Base-by-base conservation (phyloP, 805 yeast species). In the Metschnikowia orientalis region DNA sequence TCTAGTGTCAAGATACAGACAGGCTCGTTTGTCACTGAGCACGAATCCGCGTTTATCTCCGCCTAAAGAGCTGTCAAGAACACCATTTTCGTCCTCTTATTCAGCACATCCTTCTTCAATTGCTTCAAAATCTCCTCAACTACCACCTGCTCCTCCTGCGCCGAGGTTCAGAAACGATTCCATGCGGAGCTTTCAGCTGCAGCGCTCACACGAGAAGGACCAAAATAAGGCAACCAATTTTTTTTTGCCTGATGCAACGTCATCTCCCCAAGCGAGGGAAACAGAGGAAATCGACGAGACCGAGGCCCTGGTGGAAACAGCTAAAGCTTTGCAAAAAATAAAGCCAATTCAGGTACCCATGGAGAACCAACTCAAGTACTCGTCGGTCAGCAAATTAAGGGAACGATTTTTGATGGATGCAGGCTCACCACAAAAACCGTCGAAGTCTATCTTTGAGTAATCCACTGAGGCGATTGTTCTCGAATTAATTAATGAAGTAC, bases 271-370 rank as follows among this genome's bases (percentile, higher is more conserved):
- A 13, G 20, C n/a, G n/a, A n/a, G n/a, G n/a, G n/a, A n/a, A n/a
- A n/a, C n/a, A n/a, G n/a, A n/a, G n/a, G n/a, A n/a, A 13, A 18
- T n/a, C 21, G 3, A 6, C 14, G n/a, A 2, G 43, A 34, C 17
- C n/a, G 30, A 26, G 7, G 29, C 30, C 4, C 25, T 39, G 1
- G 45, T 57, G 8, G 67, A 57, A 23, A 59, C 57, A 4, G 69
- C 69, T 2, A 65, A 62, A 38, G 42, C 41, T 15, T 40, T 61
- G 23, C 47, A 61, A 29, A 43, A 50, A 32, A 63, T 64, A 21
- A 56, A 57, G 9, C 71, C 70, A 2, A 57, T 65, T 5, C 47
- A 51, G 31, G 46, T 64, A 5, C 70, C 69, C 2, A 47, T 48
- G 7, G 59, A 55, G 9, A 56, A 53, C 8, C 54, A 51, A 23